Evolutionary conservation across 2,329 filamentous ascomycete species (phyloP), one percentile per base, ranked within the genome.

Genomic region (Alternaria sp.): DNA sequence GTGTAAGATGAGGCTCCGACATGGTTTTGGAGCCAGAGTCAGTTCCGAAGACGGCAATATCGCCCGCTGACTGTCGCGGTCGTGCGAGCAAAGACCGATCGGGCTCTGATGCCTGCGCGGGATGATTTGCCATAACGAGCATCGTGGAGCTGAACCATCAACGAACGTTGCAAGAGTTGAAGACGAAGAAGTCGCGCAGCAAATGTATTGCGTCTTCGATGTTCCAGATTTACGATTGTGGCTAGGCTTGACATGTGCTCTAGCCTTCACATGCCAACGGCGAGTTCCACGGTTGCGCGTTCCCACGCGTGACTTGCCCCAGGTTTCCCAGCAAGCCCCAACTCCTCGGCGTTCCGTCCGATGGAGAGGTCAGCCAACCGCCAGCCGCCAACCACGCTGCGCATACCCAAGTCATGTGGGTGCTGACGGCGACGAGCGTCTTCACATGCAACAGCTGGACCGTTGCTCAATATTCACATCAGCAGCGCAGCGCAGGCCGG

Each of bases 41-140:
- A 36, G 10, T 28, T 44, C 61, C 63, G 25, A 65, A 69, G 46
- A 52, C 59, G 72, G 71, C 58, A 74, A 70, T 63, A 55, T 53
- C 57, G 67, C 57, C 69, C 71, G 71, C 69, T 63, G 30, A 32
- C 21, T 45, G 44, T 51, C 52, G 63, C 40, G 62, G 57, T 63
- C 58, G 60, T 62, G 55, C 55, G 67, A 66, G 68, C 72, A 74
- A 65, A 73, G 36, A 65, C 73, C 72, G 73, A 66, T 57, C 72
- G 72, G 73, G 60, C 49, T 69, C 59, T 71, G 73, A 65, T 44
- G 50, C 50, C 52, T 53, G 40, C 50, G 62, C 72, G 72, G 69
- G 52, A 59, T 36, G 51, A 66, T 50, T 71, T 73, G 60, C 71
- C 71, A 67, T 53, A 65, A 51, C 19, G 46, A 56, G 72, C 63